Percentiles rank a stretch among this genome's conserved stretches.
Evolutionary conservation across 2,329 filamentous ascomycete species (phyloP).

Genomic region (Talaromyces albobiverticillius): DNA sequence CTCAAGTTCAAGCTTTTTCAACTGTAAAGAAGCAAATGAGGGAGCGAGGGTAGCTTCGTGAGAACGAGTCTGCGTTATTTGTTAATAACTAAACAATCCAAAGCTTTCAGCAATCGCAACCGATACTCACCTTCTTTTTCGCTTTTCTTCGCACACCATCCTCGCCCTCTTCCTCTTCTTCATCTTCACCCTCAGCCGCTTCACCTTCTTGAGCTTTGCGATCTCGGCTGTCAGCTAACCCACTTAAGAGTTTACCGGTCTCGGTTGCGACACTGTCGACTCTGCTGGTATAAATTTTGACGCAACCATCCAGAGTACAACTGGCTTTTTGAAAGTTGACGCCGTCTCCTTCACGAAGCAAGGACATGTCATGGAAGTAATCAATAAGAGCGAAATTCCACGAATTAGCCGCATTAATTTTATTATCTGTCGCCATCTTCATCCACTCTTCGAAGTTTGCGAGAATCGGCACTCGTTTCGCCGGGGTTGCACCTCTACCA

Average conservation of each 20-base stretch:
- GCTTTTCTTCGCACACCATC: slow-evolving; percentile 49
- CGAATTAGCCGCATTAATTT: slow-evolving; percentile 96
- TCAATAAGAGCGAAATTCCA: slow-evolving; percentile 99
- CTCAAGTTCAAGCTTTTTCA: slow-evolving; percentile 97
- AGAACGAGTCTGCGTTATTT: slow-evolving; percentile 58
- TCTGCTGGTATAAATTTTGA: slow-evolving; percentile 98
- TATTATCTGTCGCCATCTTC: slow-evolving; percentile 99
- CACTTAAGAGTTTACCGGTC: slow-evolving; percentile 90
- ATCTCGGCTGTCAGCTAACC: slow-evolving; percentile 72
- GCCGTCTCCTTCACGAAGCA: slow-evolving; percentile 91
- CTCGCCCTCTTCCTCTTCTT: slow-evolving; percentile 54
- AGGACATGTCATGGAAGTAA: slow-evolving; percentile 98
- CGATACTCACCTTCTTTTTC: slow-evolving; percentile 65
- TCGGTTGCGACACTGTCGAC: slow-evolving; percentile 98
- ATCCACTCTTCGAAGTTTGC: slow-evolving; percentile 99
- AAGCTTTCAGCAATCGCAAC: not conserved
- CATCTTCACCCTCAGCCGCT: slow-evolving; percentile 63
- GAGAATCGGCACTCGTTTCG: slow-evolving; percentile 92
- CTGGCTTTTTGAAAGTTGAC: slow-evolving; percentile 99
- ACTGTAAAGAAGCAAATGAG: slow-evolving; percentile 80
- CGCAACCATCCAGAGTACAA: slow-evolving; percentile 94
- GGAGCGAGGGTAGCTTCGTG: slow-evolving; percentile 91
- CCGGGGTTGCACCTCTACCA: slow-evolving; percentile 75
- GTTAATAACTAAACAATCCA: not conserved
- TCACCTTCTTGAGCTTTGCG: slow-evolving; percentile 66